Percentiles rank a stretch among this genome's conserved stretches.
Conservation (phyloP, 345 rosid species). For the Angophora floribunda region DNA sequence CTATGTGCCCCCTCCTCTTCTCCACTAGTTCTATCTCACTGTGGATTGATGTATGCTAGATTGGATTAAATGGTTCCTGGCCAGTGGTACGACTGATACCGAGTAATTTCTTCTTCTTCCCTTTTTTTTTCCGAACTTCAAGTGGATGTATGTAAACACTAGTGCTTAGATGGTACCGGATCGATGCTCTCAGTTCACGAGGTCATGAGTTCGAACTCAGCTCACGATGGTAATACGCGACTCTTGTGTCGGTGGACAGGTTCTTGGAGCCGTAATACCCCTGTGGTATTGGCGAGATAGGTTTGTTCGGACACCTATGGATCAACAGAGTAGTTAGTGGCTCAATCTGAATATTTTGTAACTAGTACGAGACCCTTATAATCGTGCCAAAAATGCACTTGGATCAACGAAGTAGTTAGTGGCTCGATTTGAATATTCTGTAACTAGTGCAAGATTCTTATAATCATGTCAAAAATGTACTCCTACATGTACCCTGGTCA, state of each 20-base stretch:
- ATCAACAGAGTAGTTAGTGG: background rate
- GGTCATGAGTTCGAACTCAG: background rate
- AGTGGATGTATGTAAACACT: background rate
- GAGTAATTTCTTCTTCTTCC: background rate
- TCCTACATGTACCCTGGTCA: background rate
- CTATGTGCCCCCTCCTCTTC: background rate
- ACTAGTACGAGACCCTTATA: no score
- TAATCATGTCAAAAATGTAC: background rate
- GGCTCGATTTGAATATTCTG: background rate
- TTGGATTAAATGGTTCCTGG: background rate
- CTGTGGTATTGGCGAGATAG: background rate
- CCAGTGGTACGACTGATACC: background rate
- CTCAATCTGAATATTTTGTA: background rate
- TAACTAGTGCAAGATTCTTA: background rate
- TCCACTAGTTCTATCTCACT: background rate
- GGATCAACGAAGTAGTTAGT: background rate
- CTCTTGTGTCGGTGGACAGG: background rate
- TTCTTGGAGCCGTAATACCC: background rate
- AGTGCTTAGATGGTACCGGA: background rate
- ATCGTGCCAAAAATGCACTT: no score
- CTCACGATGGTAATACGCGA: background rate
- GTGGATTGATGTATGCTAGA: background rate
- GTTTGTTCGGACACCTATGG: background rate
- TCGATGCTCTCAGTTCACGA: background rate
- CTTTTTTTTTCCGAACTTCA: background rate